Percentiles rank a stretch among this genome's conserved stretches.
Evolutionary conservation across 2,329 filamentous ascomycete species (phyloP).

Genomic region (Fusarium lateritium): DNA sequence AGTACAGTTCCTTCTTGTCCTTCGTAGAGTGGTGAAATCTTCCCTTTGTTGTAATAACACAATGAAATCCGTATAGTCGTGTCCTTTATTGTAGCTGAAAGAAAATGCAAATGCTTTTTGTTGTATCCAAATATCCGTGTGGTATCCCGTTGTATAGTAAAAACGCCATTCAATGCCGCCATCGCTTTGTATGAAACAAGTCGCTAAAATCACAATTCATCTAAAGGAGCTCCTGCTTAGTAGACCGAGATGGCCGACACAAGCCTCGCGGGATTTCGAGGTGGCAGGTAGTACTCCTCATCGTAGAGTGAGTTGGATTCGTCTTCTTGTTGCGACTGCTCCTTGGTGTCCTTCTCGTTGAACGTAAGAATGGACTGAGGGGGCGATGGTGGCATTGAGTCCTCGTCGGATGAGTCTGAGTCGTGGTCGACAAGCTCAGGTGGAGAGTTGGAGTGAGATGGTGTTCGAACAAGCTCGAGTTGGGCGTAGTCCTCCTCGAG

Average conservation of each 20-base stretch:
- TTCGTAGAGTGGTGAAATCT: constrained; percentile 44
- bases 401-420: constrained; percentile 79
- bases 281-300: constrained; percentile 68
- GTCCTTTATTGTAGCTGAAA: constrained; percentile 17
- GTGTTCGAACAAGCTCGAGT: constrained; percentile 77
- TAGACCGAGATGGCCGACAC: constrained; percentile 71
- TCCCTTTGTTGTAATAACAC: constrained; percentile 40
- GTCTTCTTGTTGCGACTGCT: constrained; percentile 59
- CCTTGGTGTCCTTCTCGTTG: constrained; percentile 67
- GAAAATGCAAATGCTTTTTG: constrained; percentile 41
- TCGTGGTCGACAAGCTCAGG: constrained; percentile 80
- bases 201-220: constrained; percentile 47
- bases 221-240: constrained; percentile 52
- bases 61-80: constrained; percentile 36
- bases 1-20: constrained; percentile 36
- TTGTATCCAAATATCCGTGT: constrained; percentile 44
- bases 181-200: constrained; percentile 49
- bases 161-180: constrained; percentile 52
- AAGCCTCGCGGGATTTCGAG: constrained; percentile 65
- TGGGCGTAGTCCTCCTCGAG: constrained; percentile 76
- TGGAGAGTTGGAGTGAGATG: constrained; percentile 75
- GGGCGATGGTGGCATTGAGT: constrained; percentile 83
- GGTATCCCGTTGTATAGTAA: constrained; percentile 49
- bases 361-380: constrained; percentile 72
- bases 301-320: constrained; percentile 62